A percentile compares a stretch with the other conserved stretches of the same genome.
These are phyloP conservation scores for Terana coerulea DNA, from an alignment of 768 basidiomycete genomes.

Conservation along the genomic window DNA sequence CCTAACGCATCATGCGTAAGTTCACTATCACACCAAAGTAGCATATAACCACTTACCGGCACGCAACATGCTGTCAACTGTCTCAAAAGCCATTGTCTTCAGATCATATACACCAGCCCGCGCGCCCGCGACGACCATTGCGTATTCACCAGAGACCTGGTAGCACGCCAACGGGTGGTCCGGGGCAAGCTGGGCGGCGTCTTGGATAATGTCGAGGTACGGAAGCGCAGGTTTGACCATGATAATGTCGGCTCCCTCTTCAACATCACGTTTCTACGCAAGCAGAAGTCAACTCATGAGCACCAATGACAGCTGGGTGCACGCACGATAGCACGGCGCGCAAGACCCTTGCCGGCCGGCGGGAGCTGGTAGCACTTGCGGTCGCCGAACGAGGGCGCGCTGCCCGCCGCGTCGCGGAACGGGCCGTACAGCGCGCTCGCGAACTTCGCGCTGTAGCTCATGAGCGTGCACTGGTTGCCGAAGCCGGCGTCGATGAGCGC, in stretches of 20 bases:
- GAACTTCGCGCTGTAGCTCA: conserved; percentile 98
- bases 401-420: conserved; percentile 97
- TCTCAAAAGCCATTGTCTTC: conserved; percentile 92
- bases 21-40: neutral
- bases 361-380: conserved; percentile 99
- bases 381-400: conserved; percentile 91
- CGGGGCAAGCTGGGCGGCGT: conserved; percentile 74
- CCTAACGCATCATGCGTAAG: conserved; percentile 39
- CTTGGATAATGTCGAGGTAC: conserved; percentile 94
- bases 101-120: conserved; percentile 91
- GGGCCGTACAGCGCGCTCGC: conserved; percentile 94
- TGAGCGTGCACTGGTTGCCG: conserved; percentile 87
- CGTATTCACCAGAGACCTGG: conserved; percentile 96
- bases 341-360: conserved; percentile 81
- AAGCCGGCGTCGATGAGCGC: conserved; percentile 77
- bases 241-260: conserved; percentile 95
- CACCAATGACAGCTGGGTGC: neutral
- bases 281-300: neutral
- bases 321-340: conserved; percentile 87
- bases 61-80: conserved; percentile 84
- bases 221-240: conserved; percentile 98
- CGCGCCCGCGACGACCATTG: conserved; percentile 96
- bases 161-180: conserved; percentile 96
- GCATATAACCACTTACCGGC: conserved; percentile 58
- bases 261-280: conserved; percentile 74